phyloP scores from a whole-genome alignment of 495 filamentous ascomycete genomes.

The Aspergillus kassunensis region DNA sequence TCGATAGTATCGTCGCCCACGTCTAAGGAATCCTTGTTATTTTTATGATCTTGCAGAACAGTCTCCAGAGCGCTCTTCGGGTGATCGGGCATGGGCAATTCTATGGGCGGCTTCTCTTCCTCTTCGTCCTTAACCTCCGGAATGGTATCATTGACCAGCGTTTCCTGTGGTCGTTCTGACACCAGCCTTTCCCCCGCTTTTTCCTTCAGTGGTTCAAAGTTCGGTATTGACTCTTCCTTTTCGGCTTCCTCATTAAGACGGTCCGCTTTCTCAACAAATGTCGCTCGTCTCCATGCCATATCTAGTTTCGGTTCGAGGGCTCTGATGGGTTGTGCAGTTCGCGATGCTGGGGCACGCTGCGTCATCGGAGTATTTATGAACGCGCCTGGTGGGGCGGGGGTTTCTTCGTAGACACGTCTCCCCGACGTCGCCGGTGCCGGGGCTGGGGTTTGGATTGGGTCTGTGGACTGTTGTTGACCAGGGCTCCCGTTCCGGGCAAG shows the following conservation, averaged over 20 bases:
- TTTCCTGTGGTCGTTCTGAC: not conserved
- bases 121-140: not conserved
- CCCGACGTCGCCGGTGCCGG: constrained; percentile 41
- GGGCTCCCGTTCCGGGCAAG: constrained; percentile 59
- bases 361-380: constrained; percentile 54
- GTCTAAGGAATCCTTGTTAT: constrained; percentile 38
- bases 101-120: constrained; percentile 3
- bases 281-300: not conserved
- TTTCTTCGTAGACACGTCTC: constrained; percentile 40
- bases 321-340: not conserved
- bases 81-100: constrained; percentile 36
- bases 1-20: constrained; percentile 60
- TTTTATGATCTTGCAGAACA: constrained; percentile 50
- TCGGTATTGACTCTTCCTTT: not conserved
- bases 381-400: constrained; percentile 46
- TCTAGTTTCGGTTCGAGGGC: not conserved
- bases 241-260: not conserved
- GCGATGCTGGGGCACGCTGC: constrained; percentile 22
- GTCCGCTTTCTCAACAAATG: not conserved
- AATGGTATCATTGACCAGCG: not conserved
- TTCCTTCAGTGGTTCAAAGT: not conserved
- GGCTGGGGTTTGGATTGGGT: constrained; percentile 26
- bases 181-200: not conserved
- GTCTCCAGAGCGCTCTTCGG: constrained; percentile 50
- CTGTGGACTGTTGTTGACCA: constrained; percentile 20